These are phyloP conservation scores for Phytophthora cryptogea DNA, from an alignment of 352 stramenopile genomes.

Conservation along the genomic window DNA sequence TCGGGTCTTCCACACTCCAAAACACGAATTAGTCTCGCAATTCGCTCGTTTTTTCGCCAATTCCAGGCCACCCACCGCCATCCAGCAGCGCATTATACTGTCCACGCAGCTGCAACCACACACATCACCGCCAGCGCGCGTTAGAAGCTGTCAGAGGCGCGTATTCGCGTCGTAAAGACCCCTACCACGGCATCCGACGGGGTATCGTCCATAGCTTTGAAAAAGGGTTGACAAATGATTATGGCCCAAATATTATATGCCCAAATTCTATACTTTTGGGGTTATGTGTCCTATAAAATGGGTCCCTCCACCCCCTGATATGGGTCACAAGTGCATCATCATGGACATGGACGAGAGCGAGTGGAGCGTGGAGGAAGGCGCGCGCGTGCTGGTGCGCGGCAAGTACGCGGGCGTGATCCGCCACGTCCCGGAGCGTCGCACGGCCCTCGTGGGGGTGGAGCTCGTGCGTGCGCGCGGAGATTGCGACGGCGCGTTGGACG, in stretches of 20 bases:
- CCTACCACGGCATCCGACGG: not conserved
- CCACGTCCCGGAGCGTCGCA: conserved; percentile 60
- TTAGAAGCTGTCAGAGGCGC: not conserved
- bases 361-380: conserved; percentile 31
- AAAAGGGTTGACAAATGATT: not conserved
- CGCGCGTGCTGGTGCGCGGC: conserved; percentile 75
- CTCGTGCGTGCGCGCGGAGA: conserved; percentile 80
- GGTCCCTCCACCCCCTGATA: not conserved
- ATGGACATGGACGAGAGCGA: not conserved
- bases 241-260: too few relatives aligned
- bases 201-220: not conserved
- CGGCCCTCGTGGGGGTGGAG: conserved; percentile 81
- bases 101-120: conserved; percentile 14
- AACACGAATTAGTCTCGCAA: too few relatives aligned
- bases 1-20: conserved; percentile 9
- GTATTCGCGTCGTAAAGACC: not conserved
- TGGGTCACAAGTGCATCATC: not conserved
- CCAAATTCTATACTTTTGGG: too few relatives aligned
- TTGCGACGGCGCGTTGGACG: conserved; percentile 75
- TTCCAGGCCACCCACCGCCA: conserved; percentile 2
- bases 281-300: not conserved
- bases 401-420: conserved; percentile 83
- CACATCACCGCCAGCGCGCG: not conserved
- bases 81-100: conserved; percentile 32
- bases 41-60: too few relatives aligned